phyloP scores from a whole-genome alignment of 2,329 filamentous ascomycete genomes.

The Fusarium robinianum region DNA sequence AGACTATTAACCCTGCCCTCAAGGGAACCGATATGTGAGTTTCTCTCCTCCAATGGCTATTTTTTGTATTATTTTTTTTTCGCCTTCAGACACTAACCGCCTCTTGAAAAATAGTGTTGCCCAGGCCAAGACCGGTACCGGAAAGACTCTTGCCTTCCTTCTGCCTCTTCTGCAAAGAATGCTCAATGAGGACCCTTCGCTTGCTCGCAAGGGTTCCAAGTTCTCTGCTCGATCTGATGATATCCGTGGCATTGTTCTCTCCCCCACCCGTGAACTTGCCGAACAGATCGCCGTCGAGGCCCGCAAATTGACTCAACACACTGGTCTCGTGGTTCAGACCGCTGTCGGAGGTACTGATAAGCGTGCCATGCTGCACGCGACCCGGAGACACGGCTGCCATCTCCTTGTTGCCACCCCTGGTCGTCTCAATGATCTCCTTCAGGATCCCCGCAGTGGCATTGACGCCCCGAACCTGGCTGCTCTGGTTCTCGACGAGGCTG shows the following conservation, averaged over 20 bases:
- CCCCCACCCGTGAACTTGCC: conserved; percentile 79
- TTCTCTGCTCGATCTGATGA: conserved; percentile 54
- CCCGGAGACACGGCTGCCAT: conserved; percentile 79
- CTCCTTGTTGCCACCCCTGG: conserved; percentile 90
- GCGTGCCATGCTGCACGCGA: conserved; percentile 65
- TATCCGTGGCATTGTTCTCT: conserved; percentile 73
- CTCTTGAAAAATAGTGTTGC: too few species aligned
- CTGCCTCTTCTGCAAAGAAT: conserved; percentile 84
- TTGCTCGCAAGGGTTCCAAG: conserved; percentile 53
- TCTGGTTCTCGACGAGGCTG: conserved; percentile 93
- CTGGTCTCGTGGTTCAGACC: conserved; percentile 68
- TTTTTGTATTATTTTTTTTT: conserved; percentile 25
- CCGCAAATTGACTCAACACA: conserved; percentile 64
- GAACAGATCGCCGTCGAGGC: conserved; percentile 84
- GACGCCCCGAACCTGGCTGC: conserved; percentile 82
- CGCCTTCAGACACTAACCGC: too few species aligned
- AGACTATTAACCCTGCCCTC: conserved; percentile 80
- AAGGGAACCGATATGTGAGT: conserved; percentile 82
- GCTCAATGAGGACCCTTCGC: conserved; percentile 63
- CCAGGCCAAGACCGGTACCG: conserved; percentile 95
- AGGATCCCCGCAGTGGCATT: conserved; percentile 66
- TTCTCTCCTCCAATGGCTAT: neutral
- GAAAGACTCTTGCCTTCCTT: conserved; percentile 94
- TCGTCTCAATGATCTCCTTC: conserved; percentile 79
- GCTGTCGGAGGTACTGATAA: conserved; percentile 96